Evolutionary conservation across 305 asterid species (phyloP).

Genomic region (Solanum chacoense): DNA sequence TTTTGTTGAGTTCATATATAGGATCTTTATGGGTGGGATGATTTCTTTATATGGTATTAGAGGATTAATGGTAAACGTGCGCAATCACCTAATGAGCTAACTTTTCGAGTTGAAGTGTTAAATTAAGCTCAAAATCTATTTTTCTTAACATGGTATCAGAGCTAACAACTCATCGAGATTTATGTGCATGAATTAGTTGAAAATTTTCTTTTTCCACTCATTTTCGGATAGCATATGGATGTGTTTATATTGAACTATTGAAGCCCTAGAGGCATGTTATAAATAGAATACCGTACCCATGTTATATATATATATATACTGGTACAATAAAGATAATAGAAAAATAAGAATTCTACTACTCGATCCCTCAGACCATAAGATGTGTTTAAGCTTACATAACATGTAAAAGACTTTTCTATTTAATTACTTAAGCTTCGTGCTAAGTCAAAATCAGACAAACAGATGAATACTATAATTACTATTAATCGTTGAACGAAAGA

Average conservation of each 20-base stretch:
- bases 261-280: background rate
- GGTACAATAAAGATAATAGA: background rate
- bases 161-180: background rate
- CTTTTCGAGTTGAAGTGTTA: background rate
- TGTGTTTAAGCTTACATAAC: background rate
- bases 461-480: background rate
- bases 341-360: background rate
- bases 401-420: too few species aligned
- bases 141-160: background rate
- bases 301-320: background rate
- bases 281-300: background rate
- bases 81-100: background rate
- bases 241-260: background rate
- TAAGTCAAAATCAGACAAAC: background rate
- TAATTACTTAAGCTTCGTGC: background rate
- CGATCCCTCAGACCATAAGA: background rate
- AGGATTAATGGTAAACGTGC: background rate
- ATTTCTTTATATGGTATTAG: background rate
- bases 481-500: background rate
- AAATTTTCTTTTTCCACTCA: background rate
- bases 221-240: background rate
- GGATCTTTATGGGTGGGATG: background rate
- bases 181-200: background rate
- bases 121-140: background rate
- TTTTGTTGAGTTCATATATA: background rate